Base-by-base conservation (phyloP, 169 alveolate species). In the Plasmodium sp. region DNA sequence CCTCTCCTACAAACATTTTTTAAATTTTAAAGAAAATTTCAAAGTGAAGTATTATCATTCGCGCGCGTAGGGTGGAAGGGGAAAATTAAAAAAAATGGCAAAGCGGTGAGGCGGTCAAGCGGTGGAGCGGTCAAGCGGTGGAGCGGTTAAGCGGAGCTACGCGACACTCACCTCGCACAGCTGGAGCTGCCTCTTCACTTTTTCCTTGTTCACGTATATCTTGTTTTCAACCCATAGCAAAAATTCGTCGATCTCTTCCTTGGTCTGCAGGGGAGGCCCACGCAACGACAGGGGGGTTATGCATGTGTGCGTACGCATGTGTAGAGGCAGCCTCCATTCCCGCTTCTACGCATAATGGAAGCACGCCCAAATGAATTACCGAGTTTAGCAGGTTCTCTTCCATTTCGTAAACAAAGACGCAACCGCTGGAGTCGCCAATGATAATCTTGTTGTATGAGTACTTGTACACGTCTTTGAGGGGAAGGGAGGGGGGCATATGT, bases 371-470 rank as follows among this genome's bases (percentile, higher is more conserved):
- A 39, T 9, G 18, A 88, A 33, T 88, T 88, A 88, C 94, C 83
- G 94, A 80, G 36, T 79, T 88, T 34, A 88, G 51, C 10, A 88
- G 72, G 14, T 62, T 88, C 36, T 88, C 91, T 41, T 88, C 94
- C 22, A 88, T 88, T 58, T 88, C 84, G 41, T 88, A 88, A 88
- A 88, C 94, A 80, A 79, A 88, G 36, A 88, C 94, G 33, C 94
- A 88, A 14, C 94, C 94, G 51, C 90, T 88, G 3, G 94, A 88
- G 74, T 88, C 94, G 27, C 94, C 94, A 80, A 88, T 88, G 67
- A 88, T 88, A 39, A 88, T 88, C 56, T 88, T 88, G 41, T 88
- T 88, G 48, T 88, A 88, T 22, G 94, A 79, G 41, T 88, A 88
- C 51, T 79, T 88, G 31, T 79, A 88, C n/a, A 73, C 80, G 72